Conservation (phyloP, 164 flowering plant genomes). For the Annona squamosa region DNA sequence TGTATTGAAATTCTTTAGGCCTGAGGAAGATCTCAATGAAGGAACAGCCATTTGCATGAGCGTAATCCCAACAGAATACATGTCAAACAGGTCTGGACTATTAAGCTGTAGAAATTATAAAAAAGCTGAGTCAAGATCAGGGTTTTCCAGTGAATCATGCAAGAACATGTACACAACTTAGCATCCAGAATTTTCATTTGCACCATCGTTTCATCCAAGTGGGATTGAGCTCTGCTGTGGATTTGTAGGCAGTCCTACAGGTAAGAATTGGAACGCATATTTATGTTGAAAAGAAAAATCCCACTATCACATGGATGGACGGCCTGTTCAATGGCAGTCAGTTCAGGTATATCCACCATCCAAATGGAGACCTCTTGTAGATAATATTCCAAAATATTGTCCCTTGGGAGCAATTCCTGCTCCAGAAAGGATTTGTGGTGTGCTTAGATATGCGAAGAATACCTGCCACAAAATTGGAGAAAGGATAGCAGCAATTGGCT, state of each 20-base stretch:
- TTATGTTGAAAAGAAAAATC: background rate
- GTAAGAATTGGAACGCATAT: background rate
- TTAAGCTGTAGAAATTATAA: conserved; percentile 60
- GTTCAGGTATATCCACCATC: background rate
- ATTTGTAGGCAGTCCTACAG: background rate
- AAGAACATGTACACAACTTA: background rate
- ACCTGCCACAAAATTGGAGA: conserved; percentile 98
- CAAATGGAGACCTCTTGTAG: no score
- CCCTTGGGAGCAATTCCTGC: no score
- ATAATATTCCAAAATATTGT: no score
- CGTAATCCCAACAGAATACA: conserved; percentile 91
- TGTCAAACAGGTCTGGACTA: conserved; percentile 94
- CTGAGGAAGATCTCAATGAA: conserved; percentile 60
- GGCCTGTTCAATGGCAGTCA: background rate
- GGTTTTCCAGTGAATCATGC: background rate
- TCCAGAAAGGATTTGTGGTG: no score
- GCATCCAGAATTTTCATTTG: background rate
- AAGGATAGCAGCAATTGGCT: conserved; percentile 85
- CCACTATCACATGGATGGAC: background rate
- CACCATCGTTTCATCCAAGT: background rate
- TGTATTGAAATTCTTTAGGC: conserved; percentile 74
- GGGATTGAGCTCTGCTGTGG: background rate
- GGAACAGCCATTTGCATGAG: conserved; percentile 94
- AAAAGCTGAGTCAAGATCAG: background rate
- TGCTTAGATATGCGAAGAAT: background rate